Conservation (phyloP, 2,329 filamentous ascomycete genomes). For the Diaporthe vexans region DNA sequence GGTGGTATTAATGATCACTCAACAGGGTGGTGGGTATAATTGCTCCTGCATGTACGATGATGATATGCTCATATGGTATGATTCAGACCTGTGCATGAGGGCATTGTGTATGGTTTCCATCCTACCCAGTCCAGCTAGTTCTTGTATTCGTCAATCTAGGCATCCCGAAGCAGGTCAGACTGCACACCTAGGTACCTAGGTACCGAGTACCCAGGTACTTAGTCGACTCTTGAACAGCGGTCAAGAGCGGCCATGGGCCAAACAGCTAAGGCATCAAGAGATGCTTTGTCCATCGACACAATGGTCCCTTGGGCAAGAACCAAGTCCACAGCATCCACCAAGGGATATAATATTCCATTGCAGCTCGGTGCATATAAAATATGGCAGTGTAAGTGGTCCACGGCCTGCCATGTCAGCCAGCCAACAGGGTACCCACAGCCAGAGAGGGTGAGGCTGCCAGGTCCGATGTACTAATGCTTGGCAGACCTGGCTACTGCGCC, state of each 20-base stretch:
- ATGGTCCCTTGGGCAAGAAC: background rate
- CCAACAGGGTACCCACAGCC: background rate
- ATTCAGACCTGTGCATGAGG: constrained; percentile 25
- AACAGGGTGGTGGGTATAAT: background rate
- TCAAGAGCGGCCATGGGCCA: background rate
- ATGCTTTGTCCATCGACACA: constrained; percentile 20
- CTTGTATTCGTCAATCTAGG: background rate
- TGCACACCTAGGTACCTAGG: background rate
- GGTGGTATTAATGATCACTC: background rate
- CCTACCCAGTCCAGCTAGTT: background rate
- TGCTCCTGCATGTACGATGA: background rate
- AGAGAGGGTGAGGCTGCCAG: constrained; percentile 10
- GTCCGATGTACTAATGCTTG: background rate
- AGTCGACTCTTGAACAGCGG: background rate
- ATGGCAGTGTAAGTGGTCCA: background rate
- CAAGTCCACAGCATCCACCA: background rate
- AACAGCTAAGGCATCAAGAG: background rate
- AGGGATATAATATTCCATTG: background rate
- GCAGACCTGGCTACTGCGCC: background rate
- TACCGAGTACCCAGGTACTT: too few relatives aligned
- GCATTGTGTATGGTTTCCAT: background rate
- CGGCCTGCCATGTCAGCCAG: background rate
- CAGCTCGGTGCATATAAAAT: background rate
- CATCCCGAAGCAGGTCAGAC: background rate
- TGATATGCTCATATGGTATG: constrained; percentile 9